Base-by-base conservation (phyloP, 345 rosid genomes). In the Moricandia moricandioides region DNA sequence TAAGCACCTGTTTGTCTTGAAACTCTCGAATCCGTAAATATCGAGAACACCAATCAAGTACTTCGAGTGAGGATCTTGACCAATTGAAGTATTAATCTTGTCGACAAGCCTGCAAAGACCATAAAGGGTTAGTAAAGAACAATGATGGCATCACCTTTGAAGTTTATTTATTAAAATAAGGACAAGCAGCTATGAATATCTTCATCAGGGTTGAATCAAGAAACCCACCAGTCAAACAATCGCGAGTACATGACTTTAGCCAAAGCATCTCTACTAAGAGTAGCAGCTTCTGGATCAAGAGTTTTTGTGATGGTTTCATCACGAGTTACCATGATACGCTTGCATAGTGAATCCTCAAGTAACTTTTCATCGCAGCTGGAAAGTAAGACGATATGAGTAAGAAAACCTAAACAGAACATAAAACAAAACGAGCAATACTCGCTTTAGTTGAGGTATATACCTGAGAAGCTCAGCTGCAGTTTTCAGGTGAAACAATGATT, bases 1-100 rank as follows among this genome's bases (percentile, higher is more conserved):
- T 83, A 88, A 86, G 91, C 91, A 96, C 99, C 99, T 96, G 92
- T 96, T 96, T 82, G 98, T 92, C 87, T 92, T 91, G 92, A 96
- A 96, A 87, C 98, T 96, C 88, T 96, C 99, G 76, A 96, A 96
- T 77, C 99, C 99, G 82, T 96, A 96, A 45, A 96, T 96, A 88
- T 96, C 99, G 80, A 96, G 88, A 75, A 96, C 99, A 8, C 98
- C 99, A 73, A 96, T 92, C 70, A 96, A 84, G 81, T 63, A 87
- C 84, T 89, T 92, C 16, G 98, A 92, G 45, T 87, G 62, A 72
- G 94, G 90, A 79, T 95, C 99, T 83, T 95, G 99, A 72, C 99
- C 98, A 71, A 95, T 95, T 49, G 96, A 89, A 80, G 70, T 85
- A 71, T 95, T 95, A 61, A 95, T 95, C 76, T 87, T 95, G 79